Conservation (phyloP, 768 basidiomycete species). For the Mycena galopus region DNA sequence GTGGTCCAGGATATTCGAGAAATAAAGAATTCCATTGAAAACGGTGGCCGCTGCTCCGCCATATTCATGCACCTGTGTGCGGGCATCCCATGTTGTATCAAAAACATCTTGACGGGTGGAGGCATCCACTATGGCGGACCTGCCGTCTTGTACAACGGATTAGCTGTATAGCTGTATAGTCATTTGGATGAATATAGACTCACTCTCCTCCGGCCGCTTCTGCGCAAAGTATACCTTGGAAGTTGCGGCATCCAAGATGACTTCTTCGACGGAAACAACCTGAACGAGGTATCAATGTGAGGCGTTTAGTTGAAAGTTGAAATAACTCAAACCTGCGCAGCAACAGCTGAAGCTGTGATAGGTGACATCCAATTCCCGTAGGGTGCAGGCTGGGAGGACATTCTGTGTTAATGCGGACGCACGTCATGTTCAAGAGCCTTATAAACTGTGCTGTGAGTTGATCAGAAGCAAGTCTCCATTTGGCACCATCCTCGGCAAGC, state of each 20-base stretch:
- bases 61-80: slow-evolving; percentile 19
- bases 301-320: no score
- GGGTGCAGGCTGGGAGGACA: not conserved
- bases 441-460: no score
- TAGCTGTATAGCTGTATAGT: not conserved
- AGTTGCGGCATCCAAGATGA: slow-evolving; percentile 1
- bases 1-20: slow-evolving; percentile 2
- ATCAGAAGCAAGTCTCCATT: no score
- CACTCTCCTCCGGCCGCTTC: slow-evolving; percentile 10
- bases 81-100: slow-evolving; percentile 7
- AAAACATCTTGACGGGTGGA: slow-evolving; percentile 2
- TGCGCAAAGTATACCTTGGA: slow-evolving; percentile 17
- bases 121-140: slow-evolving; percentile 4
- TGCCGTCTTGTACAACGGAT: not conserved
- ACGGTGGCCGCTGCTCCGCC: slow-evolving; percentile 6
- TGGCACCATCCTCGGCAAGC: no score
- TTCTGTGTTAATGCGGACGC: not conserved
- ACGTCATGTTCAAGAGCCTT: no score
- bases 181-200: not conserved
- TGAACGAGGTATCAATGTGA: no score
- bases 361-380: slow-evolving; percentile 8
- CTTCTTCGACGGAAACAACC: slow-evolving; percentile 1
- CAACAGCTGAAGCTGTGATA: not conserved
- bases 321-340: not conserved
- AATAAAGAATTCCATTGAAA: slow-evolving; percentile 7